These are phyloP conservation scores for Rosa chinensis DNA, from an alignment of 306 rosid species.

Conservation along the genomic window DNA sequence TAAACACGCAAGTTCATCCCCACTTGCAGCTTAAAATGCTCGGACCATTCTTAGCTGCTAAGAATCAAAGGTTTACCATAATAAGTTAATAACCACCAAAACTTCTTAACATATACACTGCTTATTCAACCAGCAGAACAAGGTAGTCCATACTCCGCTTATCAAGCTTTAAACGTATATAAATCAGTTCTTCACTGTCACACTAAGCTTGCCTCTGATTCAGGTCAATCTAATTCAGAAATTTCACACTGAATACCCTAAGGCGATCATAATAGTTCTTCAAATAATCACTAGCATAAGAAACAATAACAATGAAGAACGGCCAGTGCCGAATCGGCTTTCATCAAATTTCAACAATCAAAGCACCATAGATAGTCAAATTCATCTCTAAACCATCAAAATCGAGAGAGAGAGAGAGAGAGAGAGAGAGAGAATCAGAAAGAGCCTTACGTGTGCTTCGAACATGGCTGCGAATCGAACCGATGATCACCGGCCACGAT, in stretches of 20 bases:
- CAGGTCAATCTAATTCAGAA: background rate
- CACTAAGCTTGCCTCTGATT: background rate
- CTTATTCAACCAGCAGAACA: background rate
- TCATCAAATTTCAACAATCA: conserved; percentile 3
- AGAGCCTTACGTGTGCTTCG: conserved; percentile 84
- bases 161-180: background rate
- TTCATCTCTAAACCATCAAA: background rate
- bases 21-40: background rate
- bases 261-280: background rate
- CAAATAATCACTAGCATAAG: background rate
- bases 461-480: conserved; percentile 68
- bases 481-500: conserved; percentile 9
- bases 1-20: background rate
- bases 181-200: background rate
- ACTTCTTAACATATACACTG: background rate
- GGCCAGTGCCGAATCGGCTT: background rate
- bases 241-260: background rate
- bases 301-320: background rate
- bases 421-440: background rate
- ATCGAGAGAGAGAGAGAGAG: background rate
- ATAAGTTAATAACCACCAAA: background rate
- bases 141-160: background rate
- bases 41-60: background rate
- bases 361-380: background rate
- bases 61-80: background rate